Base-by-base conservation (phyloP, 495 filamentous ascomycete species). In the Penicillium samsonianum region DNA sequence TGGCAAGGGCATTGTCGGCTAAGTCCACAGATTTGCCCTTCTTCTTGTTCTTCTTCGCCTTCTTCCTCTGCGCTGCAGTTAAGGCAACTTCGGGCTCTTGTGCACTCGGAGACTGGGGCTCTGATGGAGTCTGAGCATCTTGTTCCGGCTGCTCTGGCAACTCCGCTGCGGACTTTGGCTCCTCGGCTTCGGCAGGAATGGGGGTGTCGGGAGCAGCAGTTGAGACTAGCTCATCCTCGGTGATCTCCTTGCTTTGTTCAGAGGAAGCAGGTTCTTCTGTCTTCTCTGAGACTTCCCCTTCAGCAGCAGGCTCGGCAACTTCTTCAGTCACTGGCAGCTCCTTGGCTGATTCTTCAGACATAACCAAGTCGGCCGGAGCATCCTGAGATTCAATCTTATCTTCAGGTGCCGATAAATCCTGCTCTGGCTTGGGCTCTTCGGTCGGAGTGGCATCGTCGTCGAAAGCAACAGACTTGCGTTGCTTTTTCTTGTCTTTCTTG, bases 11-110 rank as follows among this genome's bases (percentile, higher is more conserved):
- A 2, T 75, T 62, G 23, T 61, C 62, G 31, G 47, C 65, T 50
- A 53, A 52, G 25, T 66, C 66, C 10, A 72, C 45, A 11, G 64
- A 62, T 55, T 78, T 77, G 20, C 62, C 65, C 55, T 76, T 78
- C 66, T 80, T 79, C 62, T 76, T 72, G 53, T 78, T 76, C 44
- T 73, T 75, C 62, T 76, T 77, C 22, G 59, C 63, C 57, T 70
- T 70, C 45, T 48, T 48, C 44, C 5, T 48, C 16, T 48, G 45
- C 26, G 45, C 45, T 4, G 67, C 57, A 1, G 72, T 60, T 16
- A 69, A 40, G 16, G 41, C 56, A 16, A 50, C 49, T 44, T 64
- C 60, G n/a, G 53, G 47, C 19, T 31, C 56, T 23, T 56, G 47
- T 16, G 53, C 26, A 41, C 44, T 43, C 37, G 48, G 55, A 3